phyloP scores from a whole-genome alignment of 139 green algal species.

The Asterochloris erici region DNA sequence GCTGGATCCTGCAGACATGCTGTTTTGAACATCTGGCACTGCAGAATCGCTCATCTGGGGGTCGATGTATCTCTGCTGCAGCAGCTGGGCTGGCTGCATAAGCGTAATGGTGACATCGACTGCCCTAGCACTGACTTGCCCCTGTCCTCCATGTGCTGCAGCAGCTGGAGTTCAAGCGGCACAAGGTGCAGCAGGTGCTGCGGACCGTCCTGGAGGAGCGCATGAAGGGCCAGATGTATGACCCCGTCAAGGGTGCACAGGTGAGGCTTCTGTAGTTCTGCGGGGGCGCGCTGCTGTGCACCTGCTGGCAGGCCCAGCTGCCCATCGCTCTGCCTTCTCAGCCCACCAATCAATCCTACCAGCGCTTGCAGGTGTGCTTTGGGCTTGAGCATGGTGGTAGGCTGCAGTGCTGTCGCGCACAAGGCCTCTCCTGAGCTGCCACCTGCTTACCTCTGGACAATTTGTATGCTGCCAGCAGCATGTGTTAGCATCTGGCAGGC shows the following conservation, averaged over 20 bases:
- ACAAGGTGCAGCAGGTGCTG: constrained; percentile 65
- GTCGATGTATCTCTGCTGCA: not conserved
- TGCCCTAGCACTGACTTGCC: not conserved
- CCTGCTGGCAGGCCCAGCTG: too few species aligned
- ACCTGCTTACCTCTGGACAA: too few species aligned
- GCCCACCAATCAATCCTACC: not conserved
- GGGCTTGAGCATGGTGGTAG: too few species aligned
- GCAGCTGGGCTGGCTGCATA: not conserved
- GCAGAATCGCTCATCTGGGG: too few species aligned
- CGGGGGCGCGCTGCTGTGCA: too few species aligned
- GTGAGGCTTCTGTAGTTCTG: constrained; percentile 33
- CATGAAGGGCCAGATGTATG: constrained; percentile 74
- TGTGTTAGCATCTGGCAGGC: too few species aligned
- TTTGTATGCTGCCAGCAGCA: too few species aligned
- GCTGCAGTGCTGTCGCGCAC: too few species aligned
- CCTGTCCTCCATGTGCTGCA: not conserved
- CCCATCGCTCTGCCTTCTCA: not conserved
- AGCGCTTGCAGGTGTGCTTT: too few species aligned
- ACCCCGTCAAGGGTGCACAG: constrained; percentile 76
- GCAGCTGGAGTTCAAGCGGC: constrained; percentile 39
- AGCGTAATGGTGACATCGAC: not conserved
- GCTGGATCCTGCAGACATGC: too few species aligned
- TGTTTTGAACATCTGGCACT: too few species aligned
- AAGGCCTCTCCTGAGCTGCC: too few species aligned
- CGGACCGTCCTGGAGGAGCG: constrained; percentile 60